Conservation (phyloP, 2,329 filamentous ascomycete genomes). For the Epichloe festucae region DNA sequence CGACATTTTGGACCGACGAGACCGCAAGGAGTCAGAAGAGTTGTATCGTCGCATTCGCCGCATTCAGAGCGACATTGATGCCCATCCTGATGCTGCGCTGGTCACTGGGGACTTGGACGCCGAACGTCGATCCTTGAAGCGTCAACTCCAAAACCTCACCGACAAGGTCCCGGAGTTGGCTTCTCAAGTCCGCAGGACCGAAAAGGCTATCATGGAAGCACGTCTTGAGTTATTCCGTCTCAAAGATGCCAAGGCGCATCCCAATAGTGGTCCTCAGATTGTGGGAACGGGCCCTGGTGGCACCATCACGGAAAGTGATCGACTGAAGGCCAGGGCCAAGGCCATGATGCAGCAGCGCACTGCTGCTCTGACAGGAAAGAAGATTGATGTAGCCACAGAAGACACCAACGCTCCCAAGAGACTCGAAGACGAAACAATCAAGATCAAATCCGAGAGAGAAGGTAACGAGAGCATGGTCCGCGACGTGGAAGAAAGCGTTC, state of each 20-base stretch:
- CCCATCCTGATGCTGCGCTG: conserved; percentile 64
- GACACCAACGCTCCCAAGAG: conserved; percentile 70
- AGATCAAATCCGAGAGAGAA: conserved; percentile 72
- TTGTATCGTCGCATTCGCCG: conserved; percentile 84
- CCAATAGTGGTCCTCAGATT: conserved; percentile 64
- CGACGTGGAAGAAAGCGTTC: conserved; percentile 92
- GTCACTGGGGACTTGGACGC: conserved; percentile 70
- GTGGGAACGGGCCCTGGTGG: conserved; percentile 90
- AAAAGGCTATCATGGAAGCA: conserved; percentile 85
- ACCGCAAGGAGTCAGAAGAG: conserved; percentile 85
- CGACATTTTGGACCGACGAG: conserved; percentile 77
- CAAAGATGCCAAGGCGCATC: conserved; percentile 85
- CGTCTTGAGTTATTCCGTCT: conserved; percentile 86
- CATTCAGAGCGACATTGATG: conserved; percentile 88
- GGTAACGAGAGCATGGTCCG: conserved; percentile 93
- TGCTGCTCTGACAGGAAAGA: conserved; percentile 79
- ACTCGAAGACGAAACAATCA: conserved; percentile 76
- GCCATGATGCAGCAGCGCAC: conserved; percentile 98
- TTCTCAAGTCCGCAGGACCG: conserved; percentile 79
- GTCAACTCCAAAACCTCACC: conserved; percentile 76
- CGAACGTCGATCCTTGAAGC: conserved; percentile 72
- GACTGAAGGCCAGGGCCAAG: conserved; percentile 86
- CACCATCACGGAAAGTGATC: conserved; percentile 79
- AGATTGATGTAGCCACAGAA: conserved; percentile 54
- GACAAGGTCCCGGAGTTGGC: conserved; percentile 87